Percentiles rank a stretch among this genome's conserved stretches.
phyloP scores from a whole-genome alignment of 768 basidiomycete species.

The Tricholoma sp. region DNA sequence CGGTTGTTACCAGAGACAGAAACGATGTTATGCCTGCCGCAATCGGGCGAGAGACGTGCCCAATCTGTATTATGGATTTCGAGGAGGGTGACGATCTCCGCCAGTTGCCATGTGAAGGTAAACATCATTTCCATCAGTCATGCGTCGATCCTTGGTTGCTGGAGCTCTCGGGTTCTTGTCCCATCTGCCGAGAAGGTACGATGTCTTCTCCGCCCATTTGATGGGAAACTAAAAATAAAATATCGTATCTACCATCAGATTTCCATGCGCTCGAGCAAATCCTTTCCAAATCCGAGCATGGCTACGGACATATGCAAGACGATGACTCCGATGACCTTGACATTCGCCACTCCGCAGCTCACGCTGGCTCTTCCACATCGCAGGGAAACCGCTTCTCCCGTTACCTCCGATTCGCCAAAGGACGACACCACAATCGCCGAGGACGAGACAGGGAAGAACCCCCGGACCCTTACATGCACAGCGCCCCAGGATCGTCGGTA shows the following conservation, averaged over 20 bases:
- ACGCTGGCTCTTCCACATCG: slow-evolving; percentile 7
- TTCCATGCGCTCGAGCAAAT: slow-evolving; percentile 61
- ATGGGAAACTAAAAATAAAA: neutral
- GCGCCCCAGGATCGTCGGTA: slow-evolving; percentile 23
- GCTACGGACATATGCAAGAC: slow-evolving; percentile 11
- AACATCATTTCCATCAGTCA: slow-evolving; percentile 83
- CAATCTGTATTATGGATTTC: slow-evolving; percentile 93
- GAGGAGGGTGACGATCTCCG: slow-evolving; percentile 91
- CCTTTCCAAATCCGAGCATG: slow-evolving; percentile 28
- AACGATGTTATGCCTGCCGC: slow-evolving; percentile 52
- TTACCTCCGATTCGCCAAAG: slow-evolving; percentile 49
- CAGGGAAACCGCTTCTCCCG: slow-evolving; percentile 46
- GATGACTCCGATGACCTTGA: slow-evolving; percentile 8
- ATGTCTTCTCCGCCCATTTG: neutral
- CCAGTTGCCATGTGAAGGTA: slow-evolving; percentile 85
- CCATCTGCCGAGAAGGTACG: slow-evolving; percentile 84
- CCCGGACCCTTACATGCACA: slow-evolving; percentile 29
- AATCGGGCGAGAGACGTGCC: slow-evolving; percentile 83
- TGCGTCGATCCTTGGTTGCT: slow-evolving; percentile 95
- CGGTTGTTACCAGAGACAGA: slow-evolving; percentile 8
- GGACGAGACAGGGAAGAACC: slow-evolving; percentile 25
- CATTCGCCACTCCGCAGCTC: neutral
- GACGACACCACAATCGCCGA: slow-evolving; percentile 23
- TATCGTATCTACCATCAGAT: slow-evolving; percentile 28
- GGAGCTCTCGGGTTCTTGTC: slow-evolving; percentile 85